Percentiles rank a stretch among this genome's conserved stretches.
These are phyloP conservation scores for Suillus bovinus DNA, from an alignment of 768 basidiomycete genomes.

Conservation along the genomic window DNA sequence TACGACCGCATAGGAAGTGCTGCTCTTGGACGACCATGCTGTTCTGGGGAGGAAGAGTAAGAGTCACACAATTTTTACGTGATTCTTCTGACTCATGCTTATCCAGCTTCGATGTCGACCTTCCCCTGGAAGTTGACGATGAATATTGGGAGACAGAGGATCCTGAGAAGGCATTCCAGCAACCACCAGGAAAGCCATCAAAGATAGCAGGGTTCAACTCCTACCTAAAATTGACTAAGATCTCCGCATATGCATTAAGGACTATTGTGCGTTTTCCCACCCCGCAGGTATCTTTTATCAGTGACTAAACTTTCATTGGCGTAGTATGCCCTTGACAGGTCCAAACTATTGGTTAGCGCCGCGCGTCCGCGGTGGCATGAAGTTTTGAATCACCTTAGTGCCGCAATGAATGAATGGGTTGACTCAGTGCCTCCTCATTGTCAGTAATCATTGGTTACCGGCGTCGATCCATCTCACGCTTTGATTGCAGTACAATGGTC, in stretches of 20 bases:
- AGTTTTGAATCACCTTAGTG: constrained; percentile 66
- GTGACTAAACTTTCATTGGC: constrained; percentile 10
- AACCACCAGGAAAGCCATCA: constrained; percentile 62
- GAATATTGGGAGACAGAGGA: constrained; percentile 69
- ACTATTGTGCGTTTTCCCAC: constrained; percentile 54
- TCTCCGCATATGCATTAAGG: constrained; percentile 66
- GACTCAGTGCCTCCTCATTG: constrained; percentile 68
- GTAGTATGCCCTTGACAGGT: constrained; percentile 74
- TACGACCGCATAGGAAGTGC: constrained; percentile 59
- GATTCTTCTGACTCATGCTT: constrained; percentile 15
- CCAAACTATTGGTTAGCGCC: constrained; percentile 53
- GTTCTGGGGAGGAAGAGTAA: constrained; percentile 68
- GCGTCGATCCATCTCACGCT: constrained; percentile 5
- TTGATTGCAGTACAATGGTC: constrained; percentile 56
- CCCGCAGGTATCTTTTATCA: constrained; percentile 2
- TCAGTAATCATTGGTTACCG: constrained; percentile 32
- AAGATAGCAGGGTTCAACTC: constrained; percentile 62
- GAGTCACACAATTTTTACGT: constrained; percentile 16
- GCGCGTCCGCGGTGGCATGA: constrained; percentile 55
- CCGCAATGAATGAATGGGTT: constrained; percentile 71
- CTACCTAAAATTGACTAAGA: constrained; percentile 64
- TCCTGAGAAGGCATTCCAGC: constrained; percentile 57
- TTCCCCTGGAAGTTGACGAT: constrained; percentile 82
- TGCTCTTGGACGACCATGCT: constrained; percentile 55
- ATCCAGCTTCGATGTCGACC: constrained; percentile 78